Conservation (phyloP, 768 basidiomycete species). For the Naganishia randhawae region DNA sequence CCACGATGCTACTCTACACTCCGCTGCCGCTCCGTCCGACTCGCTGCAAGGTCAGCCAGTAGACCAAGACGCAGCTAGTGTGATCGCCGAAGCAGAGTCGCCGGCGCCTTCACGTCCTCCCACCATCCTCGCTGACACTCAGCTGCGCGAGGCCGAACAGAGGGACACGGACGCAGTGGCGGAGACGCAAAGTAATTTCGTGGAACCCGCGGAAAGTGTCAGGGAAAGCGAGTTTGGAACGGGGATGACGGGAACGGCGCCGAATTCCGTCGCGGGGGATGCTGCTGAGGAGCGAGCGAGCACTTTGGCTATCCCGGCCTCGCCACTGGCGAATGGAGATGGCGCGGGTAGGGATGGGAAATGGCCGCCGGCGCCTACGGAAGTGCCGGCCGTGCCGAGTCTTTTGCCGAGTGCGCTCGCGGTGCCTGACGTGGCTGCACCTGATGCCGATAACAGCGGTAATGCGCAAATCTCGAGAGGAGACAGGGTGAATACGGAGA, state of each 20-base stretch:
- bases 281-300: background rate
- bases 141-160: background rate
- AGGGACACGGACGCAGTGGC: background rate
- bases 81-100: background rate
- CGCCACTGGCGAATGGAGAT: background rate
- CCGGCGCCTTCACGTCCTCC: background rate
- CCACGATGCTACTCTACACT: background rate
- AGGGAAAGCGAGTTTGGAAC: background rate
- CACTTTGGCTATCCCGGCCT: background rate
- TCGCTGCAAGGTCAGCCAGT: background rate
- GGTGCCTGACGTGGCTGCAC: background rate
- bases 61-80: background rate
- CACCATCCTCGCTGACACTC: background rate
- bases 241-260: background rate
- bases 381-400: slow-evolving; percentile 24
- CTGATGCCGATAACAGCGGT: background rate
- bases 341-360: background rate
- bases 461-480: background rate
- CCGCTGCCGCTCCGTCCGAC: background rate
- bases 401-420: slow-evolving; percentile 7
- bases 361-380: slow-evolving; percentile 27
- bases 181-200: background rate
- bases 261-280: background rate
- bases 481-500: background rate
- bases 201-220: background rate